Conservation (phyloP, 371 early-diverging fungal genomes). For the Mortierella sp. region DNA sequence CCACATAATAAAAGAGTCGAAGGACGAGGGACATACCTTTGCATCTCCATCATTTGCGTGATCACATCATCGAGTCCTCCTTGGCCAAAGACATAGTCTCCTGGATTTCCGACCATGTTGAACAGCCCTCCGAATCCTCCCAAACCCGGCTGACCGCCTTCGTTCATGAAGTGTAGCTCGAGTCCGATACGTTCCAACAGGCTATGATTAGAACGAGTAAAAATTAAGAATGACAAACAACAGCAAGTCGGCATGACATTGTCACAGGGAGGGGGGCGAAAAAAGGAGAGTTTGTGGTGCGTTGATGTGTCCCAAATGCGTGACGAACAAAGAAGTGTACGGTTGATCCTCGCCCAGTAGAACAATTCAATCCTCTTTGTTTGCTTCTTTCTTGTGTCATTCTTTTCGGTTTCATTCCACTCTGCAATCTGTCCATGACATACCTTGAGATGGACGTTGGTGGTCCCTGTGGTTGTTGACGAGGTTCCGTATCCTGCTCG, state of each 20-base stretch:
- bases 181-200: constrained; percentile 31
- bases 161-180: constrained; percentile 5
- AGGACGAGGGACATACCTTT: constrained; percentile 55
- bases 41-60: constrained; percentile 85
- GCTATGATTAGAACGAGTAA: constrained; percentile 13
- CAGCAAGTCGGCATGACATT: constrained; percentile 9
- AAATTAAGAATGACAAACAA: neutral
- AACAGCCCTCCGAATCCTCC: constrained; percentile 39
- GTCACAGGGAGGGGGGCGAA: constrained; percentile 1
- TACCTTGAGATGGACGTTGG: constrained; percentile 26
- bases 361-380: neutral
- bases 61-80: constrained; percentile 83
- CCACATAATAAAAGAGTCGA: neutral
- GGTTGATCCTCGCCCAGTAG: constrained; percentile 2
- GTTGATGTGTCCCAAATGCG: neutral
- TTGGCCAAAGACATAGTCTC: constrained; percentile 75
- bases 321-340: neutral
- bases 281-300: neutral
- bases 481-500: neutral
- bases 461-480: neutral
- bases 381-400: neutral
- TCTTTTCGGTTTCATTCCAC: neutral
- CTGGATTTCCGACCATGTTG: constrained; percentile 65
- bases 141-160: constrained; percentile 2
- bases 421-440: neutral